Evolutionary conservation across 2,329 filamentous ascomycete genomes (phyloP).

Genomic region (Nemania sp.): DNA sequence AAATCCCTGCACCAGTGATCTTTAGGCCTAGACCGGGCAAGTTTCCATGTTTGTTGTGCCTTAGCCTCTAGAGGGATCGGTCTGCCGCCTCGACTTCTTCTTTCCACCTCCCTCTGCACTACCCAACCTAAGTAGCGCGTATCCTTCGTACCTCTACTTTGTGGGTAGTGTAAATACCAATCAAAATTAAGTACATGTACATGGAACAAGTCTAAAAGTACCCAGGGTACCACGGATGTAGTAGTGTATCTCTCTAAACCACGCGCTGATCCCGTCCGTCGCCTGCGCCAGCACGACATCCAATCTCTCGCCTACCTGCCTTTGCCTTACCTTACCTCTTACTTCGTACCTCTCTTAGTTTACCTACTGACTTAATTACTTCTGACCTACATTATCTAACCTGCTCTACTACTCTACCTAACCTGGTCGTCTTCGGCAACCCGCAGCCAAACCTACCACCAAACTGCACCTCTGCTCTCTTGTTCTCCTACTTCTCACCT

Average conservation of each 20-base stretch:
- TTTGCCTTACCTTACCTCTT: not conserved
- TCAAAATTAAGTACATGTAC: no score
- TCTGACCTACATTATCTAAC: not conserved
- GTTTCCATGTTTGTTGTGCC: not conserved
- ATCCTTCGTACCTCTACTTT: no score
- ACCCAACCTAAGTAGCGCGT: not conserved
- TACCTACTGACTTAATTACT: not conserved
- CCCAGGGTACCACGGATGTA: no score
- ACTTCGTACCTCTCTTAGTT: not conserved
- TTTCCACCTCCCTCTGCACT: not conserved
- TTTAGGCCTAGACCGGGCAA: slow-evolving; percentile 1
- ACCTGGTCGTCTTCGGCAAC: slow-evolving; percentile 3
- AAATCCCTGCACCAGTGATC: slow-evolving; percentile 15
- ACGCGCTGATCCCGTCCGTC: slow-evolving; percentile 26
- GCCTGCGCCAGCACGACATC: slow-evolving; percentile 18
- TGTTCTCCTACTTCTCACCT: not conserved
- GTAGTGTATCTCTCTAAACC: slow-evolving; percentile 6
- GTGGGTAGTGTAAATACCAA: no score
- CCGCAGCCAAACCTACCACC: slow-evolving; percentile 12
- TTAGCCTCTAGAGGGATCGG: slow-evolving; percentile 1
- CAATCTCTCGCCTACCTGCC: slow-evolving; percentile 11
- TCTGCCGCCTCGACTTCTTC: slow-evolving; percentile 14
- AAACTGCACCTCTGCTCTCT: not conserved
- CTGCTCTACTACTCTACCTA: not conserved
- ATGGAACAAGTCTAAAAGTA: no score